Evolutionary conservation across 2,329 filamentous ascomycete genomes (phyloP).

Genomic region (Hypoxylon sp.): DNA sequence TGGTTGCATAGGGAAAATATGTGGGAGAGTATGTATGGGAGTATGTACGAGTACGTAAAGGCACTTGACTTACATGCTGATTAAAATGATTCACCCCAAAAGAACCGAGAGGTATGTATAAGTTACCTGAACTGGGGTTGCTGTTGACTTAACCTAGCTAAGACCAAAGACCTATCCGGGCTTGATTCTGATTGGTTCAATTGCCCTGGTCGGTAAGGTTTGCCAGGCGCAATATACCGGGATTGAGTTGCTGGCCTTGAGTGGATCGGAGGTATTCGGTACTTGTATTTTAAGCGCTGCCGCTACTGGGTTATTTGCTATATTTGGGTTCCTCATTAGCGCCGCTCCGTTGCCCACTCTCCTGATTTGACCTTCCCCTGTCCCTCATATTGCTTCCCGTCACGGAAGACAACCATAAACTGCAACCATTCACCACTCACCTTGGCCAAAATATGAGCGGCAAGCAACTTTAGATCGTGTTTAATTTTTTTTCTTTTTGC

Average conservation of each 20-base stretch:
- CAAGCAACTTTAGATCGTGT: conserved; percentile 20
- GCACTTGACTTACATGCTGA: conserved; percentile 38
- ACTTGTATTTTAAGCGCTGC: conserved; percentile 53
- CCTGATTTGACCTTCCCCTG: conserved; percentile 45
- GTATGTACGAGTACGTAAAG: conserved; percentile 20
- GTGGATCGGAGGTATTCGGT: conserved; percentile 45
- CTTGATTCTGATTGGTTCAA: conserved; percentile 44
- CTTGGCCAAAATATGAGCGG: conserved; percentile 32
- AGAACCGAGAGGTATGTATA: conserved; percentile 38
- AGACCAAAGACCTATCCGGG: conserved; percentile 25
- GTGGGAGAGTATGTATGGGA: neutral
- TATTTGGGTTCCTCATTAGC: conserved; percentile 51
- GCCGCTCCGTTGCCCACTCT: conserved; percentile 49
- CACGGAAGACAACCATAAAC: conserved; percentile 33
- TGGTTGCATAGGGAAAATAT: conserved; percentile 19
- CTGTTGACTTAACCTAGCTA: conserved; percentile 33
- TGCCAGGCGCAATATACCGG: conserved; percentile 44
- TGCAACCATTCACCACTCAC: conserved; percentile 41
- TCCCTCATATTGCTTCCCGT: conserved; percentile 35
- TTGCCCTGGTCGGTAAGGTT: conserved; percentile 33
- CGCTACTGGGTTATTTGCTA: conserved; percentile 49
- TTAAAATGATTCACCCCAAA: conserved; percentile 30
- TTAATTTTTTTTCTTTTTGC: neutral
- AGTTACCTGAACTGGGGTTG: conserved; percentile 39
- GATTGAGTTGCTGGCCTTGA: conserved; percentile 33